Evolutionary conservation across 805 yeast species (phyloP), one percentile per base, ranked within the genome.

Genomic region (Metschnikowia arizonensis): DNA sequence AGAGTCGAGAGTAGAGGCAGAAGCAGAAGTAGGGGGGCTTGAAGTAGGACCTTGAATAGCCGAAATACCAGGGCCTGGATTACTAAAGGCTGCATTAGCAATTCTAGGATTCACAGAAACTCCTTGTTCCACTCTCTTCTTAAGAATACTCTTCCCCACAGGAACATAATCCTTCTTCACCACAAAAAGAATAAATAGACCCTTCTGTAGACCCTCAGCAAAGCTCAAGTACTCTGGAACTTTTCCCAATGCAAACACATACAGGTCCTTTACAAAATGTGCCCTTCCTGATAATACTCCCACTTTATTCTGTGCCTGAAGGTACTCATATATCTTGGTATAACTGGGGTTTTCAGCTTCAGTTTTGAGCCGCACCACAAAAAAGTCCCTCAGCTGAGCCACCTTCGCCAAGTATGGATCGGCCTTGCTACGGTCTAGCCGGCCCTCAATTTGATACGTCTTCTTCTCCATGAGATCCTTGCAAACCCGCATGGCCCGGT

Each of bases 211-310:
- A 12, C 15, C 17, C 8, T 35, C 23, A 5, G 48, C 52, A 33
- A 50, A 47, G 34, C 44, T 29, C 49, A 48, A 33, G 33, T 48
- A 50, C 18, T 31, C 18, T 6, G 54, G 54, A 23, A 45, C 37
- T 12, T 33, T 33, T 12, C 33, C 47, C 26, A 75, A 44, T 1
- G 82, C 73, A 24, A 82, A 61, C 43, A 84, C 50, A 58, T 83
- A 84, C 7, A 83, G 74, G 61, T 84, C 90, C 54, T 82, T 83
- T 32, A 81, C 82, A 52, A 71, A 68, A 7, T 60, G 49, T 0
- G 79, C 77, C 42, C 68, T 68, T 15, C 66, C 69, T 10, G 77
- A 73, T 36, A 84, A 65, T 14, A 83, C 88, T 1, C 88, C 90
- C 41, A 76, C 79, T 57, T 78, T 78, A 24, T 60, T 55, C 24